Evolutionary conservation across 495 filamentous ascomycete genomes (phyloP).

Genomic region (Emericellopsis terricola): DNA sequence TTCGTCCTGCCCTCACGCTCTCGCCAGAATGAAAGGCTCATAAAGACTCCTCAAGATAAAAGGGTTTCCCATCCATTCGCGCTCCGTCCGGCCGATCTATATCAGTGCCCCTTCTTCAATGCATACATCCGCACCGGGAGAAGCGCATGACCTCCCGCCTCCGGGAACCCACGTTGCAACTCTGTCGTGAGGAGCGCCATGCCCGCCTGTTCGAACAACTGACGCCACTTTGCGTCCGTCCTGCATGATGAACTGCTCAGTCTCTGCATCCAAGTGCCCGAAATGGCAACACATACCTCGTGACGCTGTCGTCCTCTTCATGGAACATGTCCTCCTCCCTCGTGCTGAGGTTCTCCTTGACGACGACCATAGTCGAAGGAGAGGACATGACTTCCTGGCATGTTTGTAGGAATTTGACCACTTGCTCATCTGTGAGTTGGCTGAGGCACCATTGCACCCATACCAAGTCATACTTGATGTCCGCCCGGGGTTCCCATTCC

Average conservation of each 20-base stretch:
- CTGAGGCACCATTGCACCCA: constrained; percentile 90
- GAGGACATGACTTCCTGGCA: constrained; percentile 36
- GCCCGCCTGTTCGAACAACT: constrained; percentile 50
- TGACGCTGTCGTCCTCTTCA: constrained; percentile 62
- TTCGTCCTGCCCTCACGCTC: too few relatives aligned
- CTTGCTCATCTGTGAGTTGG: constrained; percentile 64
- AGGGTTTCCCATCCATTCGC: too few relatives aligned
- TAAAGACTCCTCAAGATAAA: too few relatives aligned
- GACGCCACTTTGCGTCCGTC: constrained; percentile 49
- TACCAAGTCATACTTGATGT: constrained; percentile 38
- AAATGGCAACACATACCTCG: constrained; percentile 20
- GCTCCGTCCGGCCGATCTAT: too few relatives aligned
- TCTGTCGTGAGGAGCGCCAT: constrained; percentile 51
- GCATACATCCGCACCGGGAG: constrained; percentile 59
- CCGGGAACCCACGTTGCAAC: constrained; percentile 57
- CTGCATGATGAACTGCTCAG: constrained; percentile 10
- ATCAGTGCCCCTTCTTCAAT: too few relatives aligned
- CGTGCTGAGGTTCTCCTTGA: constrained; percentile 78
- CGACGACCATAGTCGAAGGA: constrained; percentile 37
- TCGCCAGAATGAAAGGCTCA: too few relatives aligned
- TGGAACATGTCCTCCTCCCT: constrained; percentile 52
- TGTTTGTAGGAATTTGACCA: constrained; percentile 46
- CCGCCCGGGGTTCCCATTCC: constrained; percentile 42
- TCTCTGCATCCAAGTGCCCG: background rate
- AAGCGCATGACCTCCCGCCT: constrained; percentile 12